Percentiles rank a stretch among this genome's conserved stretches.
phyloP scores from a whole-genome alignment of 1,284 basidiomycete species.

The Puccinia novopanici region DNA sequence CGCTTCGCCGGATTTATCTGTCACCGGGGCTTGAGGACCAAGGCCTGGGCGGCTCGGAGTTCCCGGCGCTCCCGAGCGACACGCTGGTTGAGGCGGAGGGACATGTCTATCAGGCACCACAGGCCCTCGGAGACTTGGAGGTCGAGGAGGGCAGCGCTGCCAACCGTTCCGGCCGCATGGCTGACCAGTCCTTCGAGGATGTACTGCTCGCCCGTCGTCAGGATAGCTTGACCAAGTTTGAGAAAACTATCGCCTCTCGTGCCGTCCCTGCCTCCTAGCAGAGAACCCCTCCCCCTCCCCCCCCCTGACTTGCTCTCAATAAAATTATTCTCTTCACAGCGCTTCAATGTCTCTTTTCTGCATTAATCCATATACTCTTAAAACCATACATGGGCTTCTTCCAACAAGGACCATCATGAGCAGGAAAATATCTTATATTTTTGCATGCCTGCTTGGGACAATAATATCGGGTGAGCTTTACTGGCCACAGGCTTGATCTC shows the following conservation, averaged over 20 bases:
- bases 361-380: too few species aligned
- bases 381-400: too few species aligned
- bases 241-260: slow-evolving; percentile 16
- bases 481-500: too few species aligned
- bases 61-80: slow-evolving; percentile 35
- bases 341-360: too few species aligned
- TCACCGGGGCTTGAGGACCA: slow-evolving; percentile 33
- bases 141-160: slow-evolving; percentile 34
- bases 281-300: background rate
- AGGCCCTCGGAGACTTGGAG: slow-evolving; percentile 34
- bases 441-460: too few species aligned
- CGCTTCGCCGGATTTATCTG: slow-evolving; percentile 41
- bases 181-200: slow-evolving; percentile 42
- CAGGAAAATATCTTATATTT: too few species aligned
- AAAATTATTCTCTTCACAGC: too few species aligned
- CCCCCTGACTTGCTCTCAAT: too few species aligned
- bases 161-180: slow-evolving; percentile 31
- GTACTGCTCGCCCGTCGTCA: slow-evolving; percentile 18
- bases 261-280: background rate
- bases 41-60: background rate
- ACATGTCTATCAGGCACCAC: slow-evolving; percentile 24
- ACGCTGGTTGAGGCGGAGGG: slow-evolving; percentile 38
- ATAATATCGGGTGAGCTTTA: too few species aligned
- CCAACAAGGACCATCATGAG: too few species aligned
- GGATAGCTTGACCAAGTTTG: slow-evolving; percentile 1